phyloP scores from a whole-genome alignment of 257 asterid species.

The Rauvolfia tetraphylla region DNA sequence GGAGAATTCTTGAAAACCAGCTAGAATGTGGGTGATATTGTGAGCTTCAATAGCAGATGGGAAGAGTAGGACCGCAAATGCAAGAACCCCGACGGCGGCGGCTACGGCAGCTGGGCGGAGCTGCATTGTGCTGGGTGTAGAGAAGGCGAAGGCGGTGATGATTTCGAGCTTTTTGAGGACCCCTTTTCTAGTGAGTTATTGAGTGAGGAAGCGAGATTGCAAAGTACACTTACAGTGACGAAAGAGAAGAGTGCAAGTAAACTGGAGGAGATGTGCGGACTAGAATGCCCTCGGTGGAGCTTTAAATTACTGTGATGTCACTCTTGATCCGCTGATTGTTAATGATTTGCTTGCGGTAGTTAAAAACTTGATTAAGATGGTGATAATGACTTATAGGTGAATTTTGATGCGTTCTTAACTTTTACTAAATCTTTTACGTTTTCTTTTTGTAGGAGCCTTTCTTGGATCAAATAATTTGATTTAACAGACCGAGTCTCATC shows the following conservation, averaged over 20 bases:
- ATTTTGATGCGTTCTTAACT: too few species aligned
- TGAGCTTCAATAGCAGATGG: constrained; percentile 40
- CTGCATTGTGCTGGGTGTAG: constrained; percentile 37
- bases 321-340: neutral
- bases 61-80: constrained; percentile 20
- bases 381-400: neutral
- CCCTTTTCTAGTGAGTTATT: constrained; percentile 3
- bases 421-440: too few species aligned
- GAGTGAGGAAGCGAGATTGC: constrained; percentile 5
- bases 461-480: too few species aligned
- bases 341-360: neutral
- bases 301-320: neutral
- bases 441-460: too few species aligned
- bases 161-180: neutral
- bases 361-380: neutral
- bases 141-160: neutral
- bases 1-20: constrained; percentile 42
- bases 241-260: neutral
- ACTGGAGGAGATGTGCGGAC: neutral
- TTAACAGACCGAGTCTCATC: too few species aligned
- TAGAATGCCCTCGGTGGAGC: neutral
- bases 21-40: constrained; percentile 59
- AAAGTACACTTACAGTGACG: neutral
- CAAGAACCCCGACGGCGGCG: constrained; percentile 31
- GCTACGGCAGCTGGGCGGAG: constrained; percentile 22